Conservation (phyloP, 106 monocot genomes). For the Phalaenopsis equestris region DNA sequence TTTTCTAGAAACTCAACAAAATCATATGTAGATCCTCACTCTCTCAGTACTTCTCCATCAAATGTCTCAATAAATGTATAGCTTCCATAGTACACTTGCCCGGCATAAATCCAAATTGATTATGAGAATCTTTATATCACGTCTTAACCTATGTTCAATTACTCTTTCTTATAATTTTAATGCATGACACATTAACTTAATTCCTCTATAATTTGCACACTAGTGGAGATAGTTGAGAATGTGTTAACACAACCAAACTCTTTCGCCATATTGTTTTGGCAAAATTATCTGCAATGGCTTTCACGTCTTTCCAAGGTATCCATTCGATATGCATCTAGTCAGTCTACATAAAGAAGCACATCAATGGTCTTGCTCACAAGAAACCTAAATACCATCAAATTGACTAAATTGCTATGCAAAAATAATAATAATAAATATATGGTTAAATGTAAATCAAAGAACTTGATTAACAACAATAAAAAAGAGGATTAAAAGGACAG, state of each 20-base stretch:
- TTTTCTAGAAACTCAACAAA: no score
- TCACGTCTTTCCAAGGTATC: constrained; percentile 52
- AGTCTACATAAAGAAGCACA: constrained; percentile 56
- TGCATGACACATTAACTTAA: no score
- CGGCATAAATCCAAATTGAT: no score
- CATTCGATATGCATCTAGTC: constrained; percentile 56
- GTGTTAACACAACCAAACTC: constrained; percentile 54
- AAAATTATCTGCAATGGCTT: constrained; percentile 52
- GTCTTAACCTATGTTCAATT: no score
- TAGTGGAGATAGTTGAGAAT: constrained; percentile 61
- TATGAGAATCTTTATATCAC: no score
- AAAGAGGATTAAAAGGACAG: not conserved
- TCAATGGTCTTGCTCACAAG: constrained; percentile 70
- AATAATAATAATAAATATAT: not conserved
- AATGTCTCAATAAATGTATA: no score
- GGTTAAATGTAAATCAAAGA: not conserved
- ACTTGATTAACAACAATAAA: not conserved
- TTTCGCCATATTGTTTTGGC: constrained; percentile 54
- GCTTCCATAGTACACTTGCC: no score
- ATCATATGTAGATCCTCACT: no score
- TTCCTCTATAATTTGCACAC: not conserved
- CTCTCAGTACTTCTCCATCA: no score
- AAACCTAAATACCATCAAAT: constrained; percentile 34
- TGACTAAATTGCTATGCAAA: not conserved
- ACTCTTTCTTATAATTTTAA: no score